Evolutionary conservation across 2,329 filamentous ascomycete genomes (phyloP).

Genomic region (Aspergillus fischeri): DNA sequence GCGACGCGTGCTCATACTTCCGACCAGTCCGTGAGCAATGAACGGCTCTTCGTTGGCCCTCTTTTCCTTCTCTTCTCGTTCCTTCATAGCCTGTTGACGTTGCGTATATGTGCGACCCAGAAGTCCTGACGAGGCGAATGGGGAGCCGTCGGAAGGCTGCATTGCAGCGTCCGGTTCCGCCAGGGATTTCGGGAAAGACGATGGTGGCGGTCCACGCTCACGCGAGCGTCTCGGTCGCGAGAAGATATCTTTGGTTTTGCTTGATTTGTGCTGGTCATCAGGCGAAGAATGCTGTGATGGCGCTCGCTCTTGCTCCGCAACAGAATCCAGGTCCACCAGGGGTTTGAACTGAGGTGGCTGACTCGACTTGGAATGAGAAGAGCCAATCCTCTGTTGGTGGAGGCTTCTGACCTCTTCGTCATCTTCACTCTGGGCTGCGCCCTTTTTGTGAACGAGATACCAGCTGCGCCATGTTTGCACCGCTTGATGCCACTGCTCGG

Average conservation of each 20-base stretch:
- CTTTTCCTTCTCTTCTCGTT: constrained; percentile 35
- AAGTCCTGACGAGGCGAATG: constrained; percentile 35
- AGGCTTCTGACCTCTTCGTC: background rate
- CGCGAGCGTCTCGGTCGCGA: constrained; percentile 26
- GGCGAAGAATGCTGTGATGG: constrained; percentile 13
- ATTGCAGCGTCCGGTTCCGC: constrained; percentile 18
- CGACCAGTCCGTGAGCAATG: constrained; percentile 50
- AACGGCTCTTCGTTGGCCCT: constrained; percentile 45
- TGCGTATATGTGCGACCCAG: constrained; percentile 39
- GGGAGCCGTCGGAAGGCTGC: constrained; percentile 21
- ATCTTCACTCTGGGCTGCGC: constrained; percentile 43
- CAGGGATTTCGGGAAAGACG: constrained; percentile 25
- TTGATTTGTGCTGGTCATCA: constrained; percentile 11
- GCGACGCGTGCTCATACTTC: constrained; percentile 42
- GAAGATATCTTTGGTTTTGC: constrained; percentile 20
- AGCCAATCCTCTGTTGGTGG: constrained; percentile 24
- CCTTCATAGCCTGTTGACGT: constrained; percentile 38
- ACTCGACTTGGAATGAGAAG: constrained; percentile 24
- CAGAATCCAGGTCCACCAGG: constrained; percentile 59
- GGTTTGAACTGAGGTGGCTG: constrained; percentile 54
- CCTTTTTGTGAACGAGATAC: constrained; percentile 75
- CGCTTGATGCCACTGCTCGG: constrained; percentile 64
- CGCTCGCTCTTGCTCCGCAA: constrained; percentile 23
- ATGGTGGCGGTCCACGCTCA: constrained; percentile 27
- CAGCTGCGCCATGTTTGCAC: constrained; percentile 85